Evolutionary conservation across 2,329 filamentous ascomycete species (phyloP), one percentile per base, ranked within the genome.

Genomic region (Verticillium klebahnii): DNA sequence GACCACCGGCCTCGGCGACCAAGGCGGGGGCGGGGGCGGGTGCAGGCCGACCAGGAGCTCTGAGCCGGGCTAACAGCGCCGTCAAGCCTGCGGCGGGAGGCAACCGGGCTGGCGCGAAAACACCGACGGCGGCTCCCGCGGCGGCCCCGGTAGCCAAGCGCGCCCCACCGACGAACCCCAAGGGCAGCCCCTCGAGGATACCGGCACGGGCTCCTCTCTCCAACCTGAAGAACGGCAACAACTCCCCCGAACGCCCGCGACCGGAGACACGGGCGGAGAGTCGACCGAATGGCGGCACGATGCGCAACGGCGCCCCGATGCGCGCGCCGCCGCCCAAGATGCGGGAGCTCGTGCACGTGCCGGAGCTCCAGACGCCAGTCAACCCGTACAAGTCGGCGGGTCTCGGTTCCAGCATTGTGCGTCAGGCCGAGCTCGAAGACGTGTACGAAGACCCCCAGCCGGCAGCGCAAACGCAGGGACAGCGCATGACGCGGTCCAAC

Each of bases 281-380:
- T 29, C 57, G 57, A 14, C 57, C 37, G 4, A 61, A 61, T 3
- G 61, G 45, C 9, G 77, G 81, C 55, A 78, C 80, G 59, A 73
- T 85, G 61, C 81, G 84, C 17, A 77, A 79, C 29, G 84, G 82
- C 31, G 84, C 85, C 59, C 85, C 85, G 0, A 74, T 82, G 70
- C 82, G 87, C 64, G 89, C 89, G 1, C 92, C 92, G 39, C 93
- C 93, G 14, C 94, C 94, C 57, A 95, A 93, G 74, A 97, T 98
- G 93, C 88, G 94, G 66, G 92, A 96, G 52, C 82, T 97, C 58
- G 71, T 77, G 56, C 77, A 79, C 8, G 75, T 80, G 9, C 79
- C 81, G 2, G 81, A 84, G 58, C 75, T 86, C 19, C 80, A 82
- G 63, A 80, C 82, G 0, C 81, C 82, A 0, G 67, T 66, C 15